A percentile compares a stretch with the other conserved stretches of the same genome.
phyloP scores from a whole-genome alignment of 2,329 filamentous ascomycete genomes.

The Scedosporium aurantiacum region DNA sequence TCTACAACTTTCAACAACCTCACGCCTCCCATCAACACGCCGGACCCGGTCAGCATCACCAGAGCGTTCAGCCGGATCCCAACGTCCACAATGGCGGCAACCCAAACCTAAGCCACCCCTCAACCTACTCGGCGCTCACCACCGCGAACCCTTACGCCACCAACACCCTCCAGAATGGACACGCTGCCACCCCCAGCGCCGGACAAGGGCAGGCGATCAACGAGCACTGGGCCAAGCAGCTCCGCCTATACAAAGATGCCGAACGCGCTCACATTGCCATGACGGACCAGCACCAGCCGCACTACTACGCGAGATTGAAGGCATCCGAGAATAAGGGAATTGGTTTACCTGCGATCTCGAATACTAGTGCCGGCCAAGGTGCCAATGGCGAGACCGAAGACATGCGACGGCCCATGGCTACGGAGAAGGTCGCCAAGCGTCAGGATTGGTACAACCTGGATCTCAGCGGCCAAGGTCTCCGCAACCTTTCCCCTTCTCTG shows the following conservation, averaged over 20 bases:
- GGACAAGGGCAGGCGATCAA: conserved; percentile 41
- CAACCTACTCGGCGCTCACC: conserved; percentile 29
- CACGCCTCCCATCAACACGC: conserved; percentile 45
- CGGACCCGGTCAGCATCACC: conserved; percentile 53
- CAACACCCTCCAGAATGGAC: conserved; percentile 45
- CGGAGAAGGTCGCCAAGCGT: conserved; percentile 54
- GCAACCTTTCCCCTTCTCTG: conserved; percentile 65
- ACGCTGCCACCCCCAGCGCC: conserved; percentile 33
- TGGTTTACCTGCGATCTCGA: conserved; percentile 35
- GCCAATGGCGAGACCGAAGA: conserved; percentile 45
- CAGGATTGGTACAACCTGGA: conserved; percentile 92
- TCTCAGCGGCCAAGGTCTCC: conserved; percentile 88
- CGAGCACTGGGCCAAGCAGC: conserved; percentile 80
- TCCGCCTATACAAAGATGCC: conserved; percentile 68
- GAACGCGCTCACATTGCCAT: conserved; percentile 63
- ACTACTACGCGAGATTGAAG: conserved; percentile 63
- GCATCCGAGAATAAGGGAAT: conserved; percentile 60
- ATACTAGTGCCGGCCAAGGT: conserved; percentile 29
- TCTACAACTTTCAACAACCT: conserved; percentile 57
- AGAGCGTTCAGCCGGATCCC: conserved; percentile 39
- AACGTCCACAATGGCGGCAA: conserved; percentile 42
- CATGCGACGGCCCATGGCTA: conserved; percentile 50
- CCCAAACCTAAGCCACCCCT: conserved; percentile 10
- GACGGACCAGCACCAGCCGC: conserved; percentile 52
- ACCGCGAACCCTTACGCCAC: conserved; percentile 51